Conservation (phyloP, 495 filamentous ascomycete genomes). For the Penicillium dipodomyicola region DNA sequence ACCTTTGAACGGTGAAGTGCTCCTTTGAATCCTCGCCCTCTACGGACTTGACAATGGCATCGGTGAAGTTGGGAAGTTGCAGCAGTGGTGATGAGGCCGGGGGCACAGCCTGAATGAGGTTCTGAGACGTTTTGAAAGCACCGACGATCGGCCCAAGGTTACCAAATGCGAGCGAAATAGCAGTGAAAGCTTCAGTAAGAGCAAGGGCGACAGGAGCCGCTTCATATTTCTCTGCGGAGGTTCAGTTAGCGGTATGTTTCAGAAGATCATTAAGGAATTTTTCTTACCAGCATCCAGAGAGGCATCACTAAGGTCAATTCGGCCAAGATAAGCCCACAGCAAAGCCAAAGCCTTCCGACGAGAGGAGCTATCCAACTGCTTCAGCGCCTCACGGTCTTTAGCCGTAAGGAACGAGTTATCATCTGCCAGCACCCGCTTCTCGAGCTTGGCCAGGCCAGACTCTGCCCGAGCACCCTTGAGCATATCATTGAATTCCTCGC, state of each 20-base stretch:
- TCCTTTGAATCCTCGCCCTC: slow-evolving; percentile 70
- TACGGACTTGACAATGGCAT: slow-evolving; percentile 66
- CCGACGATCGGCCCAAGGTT: slow-evolving; percentile 77
- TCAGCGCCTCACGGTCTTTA: slow-evolving; percentile 61
- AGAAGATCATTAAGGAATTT: not conserved
- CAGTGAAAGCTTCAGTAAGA: slow-evolving; percentile 79
- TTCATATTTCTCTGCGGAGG: slow-evolving; percentile 60
- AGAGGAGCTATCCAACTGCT: slow-evolving; percentile 69
- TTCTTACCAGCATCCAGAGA: slow-evolving; percentile 66
- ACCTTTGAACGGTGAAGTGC: slow-evolving; percentile 78
- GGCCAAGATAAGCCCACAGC: slow-evolving; percentile 91
- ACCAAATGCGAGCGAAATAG: slow-evolving; percentile 83
- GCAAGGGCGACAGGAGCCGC: slow-evolving; percentile 80
- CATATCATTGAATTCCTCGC: slow-evolving; percentile 73
- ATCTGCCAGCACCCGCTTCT: slow-evolving; percentile 68
- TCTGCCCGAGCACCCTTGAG: slow-evolving; percentile 73
- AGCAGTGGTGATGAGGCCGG: slow-evolving; percentile 83
- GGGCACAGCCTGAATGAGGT: slow-evolving; percentile 82
- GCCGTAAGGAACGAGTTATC: slow-evolving; percentile 47
- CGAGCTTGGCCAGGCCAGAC: slow-evolving; percentile 72
- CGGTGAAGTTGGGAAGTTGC: slow-evolving; percentile 86
- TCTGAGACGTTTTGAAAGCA: slow-evolving; percentile 78
- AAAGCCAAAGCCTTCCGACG: slow-evolving; percentile 84
- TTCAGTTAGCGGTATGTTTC: slow-evolving; percentile 10
- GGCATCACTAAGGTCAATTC: slow-evolving; percentile 72